Conservation (phyloP, 169 alveolate genomes). For the Plasmodium falciparum region DNA sequence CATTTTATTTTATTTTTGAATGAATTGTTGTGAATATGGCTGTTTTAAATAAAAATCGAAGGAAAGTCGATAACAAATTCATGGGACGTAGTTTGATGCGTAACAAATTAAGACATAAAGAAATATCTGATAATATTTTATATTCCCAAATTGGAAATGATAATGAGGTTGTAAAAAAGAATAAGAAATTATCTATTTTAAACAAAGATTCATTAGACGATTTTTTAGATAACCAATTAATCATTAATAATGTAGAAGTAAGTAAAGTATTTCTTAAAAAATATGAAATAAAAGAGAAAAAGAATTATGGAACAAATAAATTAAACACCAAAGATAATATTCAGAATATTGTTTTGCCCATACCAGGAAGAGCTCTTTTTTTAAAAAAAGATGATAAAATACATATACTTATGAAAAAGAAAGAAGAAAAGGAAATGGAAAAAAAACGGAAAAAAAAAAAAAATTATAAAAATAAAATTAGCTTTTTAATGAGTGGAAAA, state of each 20-base stretch:
- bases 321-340: slow-evolving; percentile 45
- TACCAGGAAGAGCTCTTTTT: slow-evolving; percentile 81
- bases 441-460: slow-evolving; percentile 12
- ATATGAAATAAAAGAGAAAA: slow-evolving; percentile 78
- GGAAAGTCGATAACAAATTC: slow-evolving; percentile 22
- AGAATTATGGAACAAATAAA: slow-evolving; percentile 11
- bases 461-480: slow-evolving; percentile 27
- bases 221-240: slow-evolving; percentile 76
- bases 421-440: neutral
- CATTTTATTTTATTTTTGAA: neutral
- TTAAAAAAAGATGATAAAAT: slow-evolving; percentile 76
- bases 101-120: slow-evolving; percentile 42
- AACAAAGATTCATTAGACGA: slow-evolving; percentile 47
- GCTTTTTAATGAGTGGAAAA: slow-evolving; percentile 62
- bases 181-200: slow-evolving; percentile 37
- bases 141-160: slow-evolving; percentile 55
- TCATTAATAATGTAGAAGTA: slow-evolving; percentile 78
- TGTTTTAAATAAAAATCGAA: slow-evolving; percentile 1
- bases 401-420: slow-evolving; percentile 26
- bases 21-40: slow-evolving; percentile 8
- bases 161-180: neutral
- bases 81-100: slow-evolving; percentile 74
- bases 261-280: slow-evolving; percentile 74
- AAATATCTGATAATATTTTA: slow-evolving; percentile 40
- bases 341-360: slow-evolving; percentile 80